Base-by-base conservation (phyloP, 192 early-diverging fungal genomes). In the Coemansia biformis region DNA sequence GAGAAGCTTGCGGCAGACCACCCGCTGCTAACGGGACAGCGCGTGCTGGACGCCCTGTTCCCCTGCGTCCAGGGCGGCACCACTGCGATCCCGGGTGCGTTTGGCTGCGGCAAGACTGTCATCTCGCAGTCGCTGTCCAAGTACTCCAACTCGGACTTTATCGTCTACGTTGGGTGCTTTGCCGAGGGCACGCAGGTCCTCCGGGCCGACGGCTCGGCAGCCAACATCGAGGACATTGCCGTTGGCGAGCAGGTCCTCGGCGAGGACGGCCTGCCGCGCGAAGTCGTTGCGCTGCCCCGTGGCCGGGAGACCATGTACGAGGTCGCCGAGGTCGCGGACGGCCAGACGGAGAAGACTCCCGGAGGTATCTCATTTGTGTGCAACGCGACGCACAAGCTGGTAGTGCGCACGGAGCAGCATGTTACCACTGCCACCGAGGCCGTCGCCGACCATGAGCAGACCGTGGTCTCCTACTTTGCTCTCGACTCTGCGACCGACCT, bases 81-180 rank as follows among this genome's bases (percentile, higher is more conserved):
- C 21, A 98, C 95, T 8, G 94, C 95, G 33, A 99, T 99, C 76
- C 96, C 96, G 13, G 96, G 96, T 43, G 96, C 96, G 46, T 99
- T 99, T 59, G 96, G 96, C 38, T 99, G 96, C 69, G 96, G 96
- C 31, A 99, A 99, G 80, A 99, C 96, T 38, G 96, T 99, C 43
- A 99, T 99, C 80, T 98, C 95, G 10, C 96, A 99, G 77, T 88
- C 96, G 4, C 75, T 99, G 49, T 96, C 96, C 38, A 99, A 99
- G 68, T 99, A 95, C 80, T 99, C 96, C 52, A 99, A 99, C 83
- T 98, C 95, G 34, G 95, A 99, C 68, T 82, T 99, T 43, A 98
- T 99, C 72, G 88, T 99, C 49, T 99, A 99, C 54, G 95, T 99
- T 43, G 96, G 96, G 24, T 88, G 78, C 56, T 76, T 76, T 47